Conservation (phyloP, 305 asterid genomes). For the Fraxinus paxiana region DNA sequence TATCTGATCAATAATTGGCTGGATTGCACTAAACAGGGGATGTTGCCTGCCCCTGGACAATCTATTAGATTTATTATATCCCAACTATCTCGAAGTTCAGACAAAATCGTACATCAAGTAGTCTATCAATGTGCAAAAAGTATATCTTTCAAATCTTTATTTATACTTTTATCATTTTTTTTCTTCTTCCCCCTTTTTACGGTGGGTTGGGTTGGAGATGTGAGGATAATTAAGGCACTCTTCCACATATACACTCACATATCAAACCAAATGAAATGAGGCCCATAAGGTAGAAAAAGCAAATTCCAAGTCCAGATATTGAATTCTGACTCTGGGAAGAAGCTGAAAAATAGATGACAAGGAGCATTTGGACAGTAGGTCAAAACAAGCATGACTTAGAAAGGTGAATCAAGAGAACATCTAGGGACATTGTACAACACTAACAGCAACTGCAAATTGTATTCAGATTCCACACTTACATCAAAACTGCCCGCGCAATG, state of each 20-base stretch:
- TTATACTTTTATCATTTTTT: neutral
- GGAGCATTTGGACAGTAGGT: neutral
- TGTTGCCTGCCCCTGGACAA: neutral
- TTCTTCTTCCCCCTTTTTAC: neutral
- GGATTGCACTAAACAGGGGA: neutral
- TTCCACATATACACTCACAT: neutral
- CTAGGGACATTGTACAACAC: neutral
- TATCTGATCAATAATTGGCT: neutral
- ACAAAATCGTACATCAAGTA: neutral
- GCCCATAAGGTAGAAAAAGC: neutral
- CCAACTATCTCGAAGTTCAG: neutral
- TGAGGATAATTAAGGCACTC: neutral
- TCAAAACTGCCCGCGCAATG: slow-evolving; percentile 79
- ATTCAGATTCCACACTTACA: slow-evolving; percentile 49
- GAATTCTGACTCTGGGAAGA: neutral
- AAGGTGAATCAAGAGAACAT: neutral
- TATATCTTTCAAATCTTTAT: neutral
- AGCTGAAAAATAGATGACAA: neutral
- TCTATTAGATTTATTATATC: neutral
- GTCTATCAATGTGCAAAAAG: neutral
- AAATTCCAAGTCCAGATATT: neutral
- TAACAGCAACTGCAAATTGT: slow-evolving; percentile 3
- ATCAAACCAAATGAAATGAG: neutral
- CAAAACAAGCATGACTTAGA: neutral
- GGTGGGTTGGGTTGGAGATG: neutral